These are phyloP conservation scores for Penicillium thymicola DNA, from an alignment of 2,329 filamentous ascomycete species.

Conservation along the genomic window DNA sequence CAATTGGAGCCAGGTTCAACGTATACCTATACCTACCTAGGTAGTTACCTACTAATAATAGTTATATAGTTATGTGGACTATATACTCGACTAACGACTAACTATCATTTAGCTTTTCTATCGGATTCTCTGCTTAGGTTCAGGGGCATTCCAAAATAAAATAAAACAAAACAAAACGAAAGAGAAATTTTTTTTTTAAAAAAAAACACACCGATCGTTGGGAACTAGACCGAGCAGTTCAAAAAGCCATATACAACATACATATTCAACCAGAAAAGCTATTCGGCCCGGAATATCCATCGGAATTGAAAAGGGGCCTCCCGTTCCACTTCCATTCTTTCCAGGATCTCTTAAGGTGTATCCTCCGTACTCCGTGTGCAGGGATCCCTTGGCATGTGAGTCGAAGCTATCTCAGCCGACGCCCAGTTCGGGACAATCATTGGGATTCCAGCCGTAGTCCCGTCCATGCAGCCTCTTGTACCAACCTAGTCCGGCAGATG, in stretches of 20 bases:
- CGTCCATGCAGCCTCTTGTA: conserved; percentile 1
- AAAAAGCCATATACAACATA: not conserved
- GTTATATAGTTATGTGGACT: not conserved
- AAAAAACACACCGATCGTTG: conserved; percentile 3
- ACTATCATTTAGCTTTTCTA: not conserved
- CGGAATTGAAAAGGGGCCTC: conserved; percentile 4
- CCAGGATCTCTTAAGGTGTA: not conserved
- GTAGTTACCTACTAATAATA: not conserved
- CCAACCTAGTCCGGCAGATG: not conserved
- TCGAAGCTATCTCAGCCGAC: conserved; percentile 21
- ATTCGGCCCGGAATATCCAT: conserved; percentile 1
- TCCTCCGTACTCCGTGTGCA: not conserved
- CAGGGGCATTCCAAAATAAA: not conserved
- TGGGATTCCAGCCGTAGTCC: conserved; percentile 19
- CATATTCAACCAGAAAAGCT: not conserved
- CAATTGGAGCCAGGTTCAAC: conserved; percentile 5
- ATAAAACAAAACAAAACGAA: not conserved
- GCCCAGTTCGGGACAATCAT: conserved; percentile 18
- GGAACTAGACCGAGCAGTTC: not conserved
- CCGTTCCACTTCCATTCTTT: conserved; percentile 9
- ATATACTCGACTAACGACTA: not conserved
- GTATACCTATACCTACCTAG: not conserved
- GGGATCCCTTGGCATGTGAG: conserved; percentile 24
- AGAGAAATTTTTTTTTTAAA: not conserved
- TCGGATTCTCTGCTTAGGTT: not conserved